Base-by-base conservation (phyloP, 2,329 filamentous ascomycete genomes). In the Davidsoniella virescens region DNA sequence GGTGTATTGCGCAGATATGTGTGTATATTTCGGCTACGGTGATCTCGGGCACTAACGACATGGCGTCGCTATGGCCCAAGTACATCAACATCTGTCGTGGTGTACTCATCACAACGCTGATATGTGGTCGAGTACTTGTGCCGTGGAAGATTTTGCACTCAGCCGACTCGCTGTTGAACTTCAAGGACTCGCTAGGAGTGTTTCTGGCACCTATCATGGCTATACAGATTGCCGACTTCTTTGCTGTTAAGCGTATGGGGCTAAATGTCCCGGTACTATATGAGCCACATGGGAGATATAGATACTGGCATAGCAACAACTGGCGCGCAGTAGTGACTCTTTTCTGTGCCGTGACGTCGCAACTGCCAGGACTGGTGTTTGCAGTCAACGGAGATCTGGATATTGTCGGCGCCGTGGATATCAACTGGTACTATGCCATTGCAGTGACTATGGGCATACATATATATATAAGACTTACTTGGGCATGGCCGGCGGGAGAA, bases 101-200 rank as follows among this genome's bases (percentile, higher is more conserved):
- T 6, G 72, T 71, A 51, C 61, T 78, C 29, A 62, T 78, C 41
- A 70, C 72, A 4, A 72, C 73, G 1, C 47, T 78, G 3, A 60
- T 77, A 17, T 65, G 63, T 0, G 72, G 71, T 18, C 80, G 76
- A 75, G 68, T 70, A 2, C 66, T 81, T 29, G 75, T 78, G 1
- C 77, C 76, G 1, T 82, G 78, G 78, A 80, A 80, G 63, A 82
- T 82, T 52, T 64, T 82, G 16, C 66, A 61, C 33, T 77, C 72
- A 0, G 78, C 78, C 2, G 59, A 62, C 2, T 76, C 70, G 1
- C 76, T 82, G 56, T 62, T 81, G 3, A 70, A 72, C 41, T 84
- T 84, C 62, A 80, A 85, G 71, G 69, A 71, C 41, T 79, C 78
- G 0, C 59, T 66, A 52, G 58, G 64, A 44, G 69, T 82, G 38